Conservation (phyloP, 2,329 filamentous ascomycete species). For the Aspergillus transmontanensis region DNA sequence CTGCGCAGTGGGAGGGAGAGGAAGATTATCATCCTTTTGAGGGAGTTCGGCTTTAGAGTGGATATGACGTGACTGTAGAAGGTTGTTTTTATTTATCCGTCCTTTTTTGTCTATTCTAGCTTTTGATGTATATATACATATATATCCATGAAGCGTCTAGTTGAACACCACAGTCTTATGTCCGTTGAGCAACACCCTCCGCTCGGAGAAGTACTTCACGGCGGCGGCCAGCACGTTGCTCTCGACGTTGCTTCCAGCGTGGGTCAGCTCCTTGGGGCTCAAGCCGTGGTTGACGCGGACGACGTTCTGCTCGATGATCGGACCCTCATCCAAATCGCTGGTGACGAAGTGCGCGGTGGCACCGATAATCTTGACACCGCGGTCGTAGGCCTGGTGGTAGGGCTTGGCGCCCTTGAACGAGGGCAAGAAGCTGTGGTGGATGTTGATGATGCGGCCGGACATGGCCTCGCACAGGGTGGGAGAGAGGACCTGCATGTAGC, state of each 20-base stretch:
- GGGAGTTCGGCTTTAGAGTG: constrained; percentile 12
- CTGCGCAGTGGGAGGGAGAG: constrained; percentile 37
- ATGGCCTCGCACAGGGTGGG: constrained; percentile 74
- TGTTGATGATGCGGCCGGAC: constrained; percentile 88
- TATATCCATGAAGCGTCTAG: constrained; percentile 26
- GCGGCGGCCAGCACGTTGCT: constrained; percentile 79
- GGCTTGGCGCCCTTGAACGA: constrained; percentile 87
- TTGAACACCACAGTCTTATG: constrained; percentile 79
- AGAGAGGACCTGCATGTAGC: constrained; percentile 86
- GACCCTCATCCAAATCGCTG: constrained; percentile 80
- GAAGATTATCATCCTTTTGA: constrained; percentile 29
- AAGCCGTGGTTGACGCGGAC: constrained; percentile 75
- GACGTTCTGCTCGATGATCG: constrained; percentile 85
- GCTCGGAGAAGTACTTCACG: constrained; percentile 82
- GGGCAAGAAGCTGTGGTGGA: constrained; percentile 84
- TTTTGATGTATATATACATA: neutral
- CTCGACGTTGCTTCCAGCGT: constrained; percentile 82
- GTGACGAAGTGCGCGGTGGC: constrained; percentile 87
- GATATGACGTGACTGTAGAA: neutral
- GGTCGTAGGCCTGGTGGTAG: constrained; percentile 84
- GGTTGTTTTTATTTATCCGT: neutral
- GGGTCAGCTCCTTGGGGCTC: constrained; percentile 73
- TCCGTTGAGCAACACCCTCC: constrained; percentile 75
- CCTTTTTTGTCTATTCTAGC: neutral
- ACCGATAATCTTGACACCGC: constrained; percentile 86